These are phyloP conservation scores for Danielia oregonensis DNA, from an alignment of 805 yeast genomes.

Conservation along the genomic window DNA sequence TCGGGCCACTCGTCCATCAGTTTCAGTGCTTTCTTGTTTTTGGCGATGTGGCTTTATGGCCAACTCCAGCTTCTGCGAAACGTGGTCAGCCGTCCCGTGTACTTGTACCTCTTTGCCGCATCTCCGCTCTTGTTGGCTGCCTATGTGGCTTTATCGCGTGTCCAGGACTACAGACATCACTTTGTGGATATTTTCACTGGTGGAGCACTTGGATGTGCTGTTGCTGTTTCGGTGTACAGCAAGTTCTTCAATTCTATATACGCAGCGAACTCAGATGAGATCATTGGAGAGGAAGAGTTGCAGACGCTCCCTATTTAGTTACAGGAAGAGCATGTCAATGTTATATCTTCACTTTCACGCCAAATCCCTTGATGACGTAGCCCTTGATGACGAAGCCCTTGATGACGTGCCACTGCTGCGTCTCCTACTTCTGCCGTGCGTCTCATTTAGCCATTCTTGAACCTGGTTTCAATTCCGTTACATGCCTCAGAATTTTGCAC, in stretches of 20 bases:
- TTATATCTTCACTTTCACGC: too few species aligned
- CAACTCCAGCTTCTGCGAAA: slow-evolving; percentile 24
- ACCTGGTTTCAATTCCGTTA: too few species aligned
- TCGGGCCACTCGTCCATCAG: slow-evolving; percentile 55
- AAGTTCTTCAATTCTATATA: slow-evolving; percentile 24
- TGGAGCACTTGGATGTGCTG: slow-evolving; percentile 24
- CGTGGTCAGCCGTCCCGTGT: slow-evolving; percentile 6
- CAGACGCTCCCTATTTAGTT: slow-evolving; percentile 9
- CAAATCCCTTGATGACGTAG: too few species aligned
- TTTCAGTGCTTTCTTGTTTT: slow-evolving; percentile 47
- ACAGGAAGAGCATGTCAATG: background rate
- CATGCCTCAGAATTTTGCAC: too few species aligned
- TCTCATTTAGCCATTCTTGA: too few species aligned
- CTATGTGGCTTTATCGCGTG: slow-evolving; percentile 24
- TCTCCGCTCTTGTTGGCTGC: slow-evolving; percentile 21
- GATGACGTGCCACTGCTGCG: too few species aligned
- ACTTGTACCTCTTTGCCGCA: slow-evolving; percentile 9
- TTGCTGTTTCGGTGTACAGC: slow-evolving; percentile 25
- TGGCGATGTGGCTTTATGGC: slow-evolving; percentile 47
- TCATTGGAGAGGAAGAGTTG: slow-evolving; percentile 11
- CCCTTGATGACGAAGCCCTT: too few species aligned
- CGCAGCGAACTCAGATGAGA: slow-evolving; percentile 8
- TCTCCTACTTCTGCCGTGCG: background rate
- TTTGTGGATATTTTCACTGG: slow-evolving; percentile 34
- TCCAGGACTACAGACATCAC: slow-evolving; percentile 29